phyloP scores from a whole-genome alignment of 2,329 filamentous ascomycete genomes.

The Raffaelea ambrosiae region DNA sequence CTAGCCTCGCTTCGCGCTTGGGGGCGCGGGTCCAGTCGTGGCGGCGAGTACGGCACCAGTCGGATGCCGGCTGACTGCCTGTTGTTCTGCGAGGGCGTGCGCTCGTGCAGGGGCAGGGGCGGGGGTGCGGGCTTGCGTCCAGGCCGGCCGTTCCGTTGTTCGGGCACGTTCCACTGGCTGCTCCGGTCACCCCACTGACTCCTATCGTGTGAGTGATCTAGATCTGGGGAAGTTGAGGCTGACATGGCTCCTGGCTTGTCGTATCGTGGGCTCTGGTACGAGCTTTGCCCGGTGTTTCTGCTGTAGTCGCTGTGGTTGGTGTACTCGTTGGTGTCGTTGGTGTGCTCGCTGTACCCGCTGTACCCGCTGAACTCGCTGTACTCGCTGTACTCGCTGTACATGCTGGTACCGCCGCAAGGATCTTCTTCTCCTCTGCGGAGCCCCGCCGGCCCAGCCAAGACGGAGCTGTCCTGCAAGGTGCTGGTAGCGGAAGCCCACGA shows the following conservation, averaged over 20 bases:
- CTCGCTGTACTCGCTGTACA: not conserved
- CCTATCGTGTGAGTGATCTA: not conserved
- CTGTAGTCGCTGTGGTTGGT: no score
- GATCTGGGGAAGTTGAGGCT: not conserved
- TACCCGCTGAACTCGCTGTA: not conserved
- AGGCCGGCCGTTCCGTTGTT: not conserved
- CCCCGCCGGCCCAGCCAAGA: slow-evolving; percentile 5
- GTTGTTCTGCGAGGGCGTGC: slow-evolving; percentile 32
- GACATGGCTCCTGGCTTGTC: not conserved
- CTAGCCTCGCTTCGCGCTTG: slow-evolving; percentile 9
- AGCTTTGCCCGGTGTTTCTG: no score
- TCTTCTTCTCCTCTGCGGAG: not conserved
- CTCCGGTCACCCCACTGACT: no score
- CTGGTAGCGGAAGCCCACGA: not conserved
- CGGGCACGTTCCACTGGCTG: not conserved
- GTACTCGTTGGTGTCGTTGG: not conserved
- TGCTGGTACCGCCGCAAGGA: not conserved
- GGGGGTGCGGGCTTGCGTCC: slow-evolving; percentile 8
- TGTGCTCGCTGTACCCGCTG: not conserved
- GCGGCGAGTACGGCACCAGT: slow-evolving; percentile 40
- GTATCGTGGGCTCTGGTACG: no score
- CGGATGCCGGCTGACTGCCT: slow-evolving; percentile 30
- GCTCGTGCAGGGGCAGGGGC: slow-evolving; percentile 29
- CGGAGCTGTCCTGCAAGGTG: not conserved
- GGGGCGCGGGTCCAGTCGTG: slow-evolving; percentile 23